Percentiles rank a stretch among this genome's conserved stretches.
Evolutionary conservation across 2,329 filamentous ascomycete genomes (phyloP).

Genomic region (Thielaviopsis punctulata): DNA sequence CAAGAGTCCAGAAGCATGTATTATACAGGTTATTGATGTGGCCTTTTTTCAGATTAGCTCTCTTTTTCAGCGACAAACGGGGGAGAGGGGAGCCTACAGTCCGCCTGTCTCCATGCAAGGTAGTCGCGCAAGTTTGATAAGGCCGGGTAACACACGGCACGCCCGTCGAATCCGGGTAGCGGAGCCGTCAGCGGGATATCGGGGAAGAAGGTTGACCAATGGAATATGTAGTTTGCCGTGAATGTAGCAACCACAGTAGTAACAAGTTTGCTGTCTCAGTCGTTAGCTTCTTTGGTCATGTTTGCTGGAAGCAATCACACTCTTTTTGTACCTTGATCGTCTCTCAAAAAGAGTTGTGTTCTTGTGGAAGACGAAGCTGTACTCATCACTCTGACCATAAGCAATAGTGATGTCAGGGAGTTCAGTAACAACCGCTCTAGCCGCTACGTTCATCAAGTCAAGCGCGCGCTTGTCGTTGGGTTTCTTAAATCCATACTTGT

Average conservation of each 20-base stretch:
- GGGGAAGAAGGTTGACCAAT: constrained; percentile 64
- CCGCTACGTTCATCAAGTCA: constrained; percentile 86
- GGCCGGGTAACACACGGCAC: constrained; percentile 78
- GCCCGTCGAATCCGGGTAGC: constrained; percentile 79
- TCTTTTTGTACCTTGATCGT: constrained; percentile 52
- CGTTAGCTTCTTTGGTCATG: neutral
- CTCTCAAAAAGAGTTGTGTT: constrained; percentile 70
- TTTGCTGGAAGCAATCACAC: neutral
- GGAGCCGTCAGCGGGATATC: constrained; percentile 52
- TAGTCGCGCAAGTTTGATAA: constrained; percentile 77
- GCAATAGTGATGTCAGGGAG: constrained; percentile 72
- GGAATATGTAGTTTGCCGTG: constrained; percentile 72
- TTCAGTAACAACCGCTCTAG: constrained; percentile 67
- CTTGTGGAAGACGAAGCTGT: constrained; percentile 82
- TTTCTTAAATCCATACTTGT: constrained; percentile 72
- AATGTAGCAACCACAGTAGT: constrained; percentile 87
- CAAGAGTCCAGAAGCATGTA: constrained; percentile 84
- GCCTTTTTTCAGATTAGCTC: constrained; percentile 29
- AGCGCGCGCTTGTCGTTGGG: constrained; percentile 80
- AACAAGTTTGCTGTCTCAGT: constrained; percentile 55
- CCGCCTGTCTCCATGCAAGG: constrained; percentile 90
- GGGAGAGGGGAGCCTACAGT: constrained; percentile 44
- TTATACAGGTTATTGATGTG: constrained; percentile 99
- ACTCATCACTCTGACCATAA: constrained; percentile 92
- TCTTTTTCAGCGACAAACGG: neutral